Conservation (phyloP, 176 grass and related monocot species). For the Paspalum vaginatum region DNA sequence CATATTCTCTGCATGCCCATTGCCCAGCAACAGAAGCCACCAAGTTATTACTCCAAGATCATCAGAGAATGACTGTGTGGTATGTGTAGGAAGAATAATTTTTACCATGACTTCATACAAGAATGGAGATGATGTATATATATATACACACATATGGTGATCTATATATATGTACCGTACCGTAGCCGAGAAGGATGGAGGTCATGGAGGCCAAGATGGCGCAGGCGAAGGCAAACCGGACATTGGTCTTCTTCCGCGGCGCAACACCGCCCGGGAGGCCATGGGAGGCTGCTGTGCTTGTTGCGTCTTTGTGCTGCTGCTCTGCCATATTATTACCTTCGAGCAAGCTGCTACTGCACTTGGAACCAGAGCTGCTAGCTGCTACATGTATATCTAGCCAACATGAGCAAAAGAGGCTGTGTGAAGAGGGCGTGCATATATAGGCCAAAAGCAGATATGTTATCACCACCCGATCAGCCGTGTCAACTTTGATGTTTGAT, state of each 20-base stretch:
- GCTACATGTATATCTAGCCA: slow-evolving; percentile 9
- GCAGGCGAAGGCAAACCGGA: slow-evolving; percentile 23
- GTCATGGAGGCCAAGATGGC: slow-evolving; percentile 37
- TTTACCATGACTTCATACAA: too few relatives aligned
- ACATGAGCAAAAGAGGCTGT: neutral
- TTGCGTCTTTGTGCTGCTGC: slow-evolving; percentile 3
- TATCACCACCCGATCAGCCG: neutral
- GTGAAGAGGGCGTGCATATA: slow-evolving; percentile 13
- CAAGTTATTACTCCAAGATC: neutral
- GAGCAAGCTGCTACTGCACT: too few relatives aligned
- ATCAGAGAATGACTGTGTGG: neutral
- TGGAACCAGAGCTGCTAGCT: neutral
- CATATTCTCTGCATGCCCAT: neutral
- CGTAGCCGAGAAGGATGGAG: slow-evolving; percentile 36
- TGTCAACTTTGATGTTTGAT: slow-evolving; percentile 29
- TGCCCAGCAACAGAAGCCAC: neutral
- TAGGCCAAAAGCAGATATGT: neutral
- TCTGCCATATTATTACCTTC: slow-evolving; percentile 31
- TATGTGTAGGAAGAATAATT: too few relatives aligned
- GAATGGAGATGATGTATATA: too few relatives aligned
- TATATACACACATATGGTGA: neutral
- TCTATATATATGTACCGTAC: neutral
- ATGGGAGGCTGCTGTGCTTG: neutral
- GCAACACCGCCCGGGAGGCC: neutral
- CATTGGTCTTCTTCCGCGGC: neutral